These are phyloP conservation scores for Aspergillus terreus DNA, from an alignment of 2,329 filamentous ascomycete genomes.

Conservation along the genomic window DNA sequence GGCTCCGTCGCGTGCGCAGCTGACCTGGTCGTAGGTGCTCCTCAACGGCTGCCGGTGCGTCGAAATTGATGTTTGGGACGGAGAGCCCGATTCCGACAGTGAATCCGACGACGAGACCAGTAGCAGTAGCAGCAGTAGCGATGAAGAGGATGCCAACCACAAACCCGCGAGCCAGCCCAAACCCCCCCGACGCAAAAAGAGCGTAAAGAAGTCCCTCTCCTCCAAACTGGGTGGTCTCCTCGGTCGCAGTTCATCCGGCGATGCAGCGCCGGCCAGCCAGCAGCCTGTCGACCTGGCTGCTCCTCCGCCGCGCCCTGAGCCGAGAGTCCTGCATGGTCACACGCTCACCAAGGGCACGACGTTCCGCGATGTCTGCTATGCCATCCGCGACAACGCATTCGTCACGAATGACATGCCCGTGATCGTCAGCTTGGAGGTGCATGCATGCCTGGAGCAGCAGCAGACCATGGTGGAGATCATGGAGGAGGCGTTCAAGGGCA, in stretches of 20 bases:
- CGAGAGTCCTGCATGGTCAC: constrained; percentile 80
- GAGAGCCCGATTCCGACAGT: constrained; percentile 47
- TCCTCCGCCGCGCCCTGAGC: constrained; percentile 54
- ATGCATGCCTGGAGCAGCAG: constrained; percentile 78
- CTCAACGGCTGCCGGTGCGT: constrained; percentile 79
- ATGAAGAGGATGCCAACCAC: constrained; percentile 14
- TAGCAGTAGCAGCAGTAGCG: constrained; percentile 27
- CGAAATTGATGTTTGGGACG: constrained; percentile 94
- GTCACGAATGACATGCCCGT: constrained; percentile 71
- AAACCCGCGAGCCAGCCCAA: constrained; percentile 19
- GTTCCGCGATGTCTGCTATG: constrained; percentile 81
- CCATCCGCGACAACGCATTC: constrained; percentile 77
- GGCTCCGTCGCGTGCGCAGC: background rate
- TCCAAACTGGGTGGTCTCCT: constrained; percentile 21
- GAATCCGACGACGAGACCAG: constrained; percentile 29
- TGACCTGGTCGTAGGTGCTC: constrained; percentile 54
- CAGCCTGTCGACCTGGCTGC: constrained; percentile 3
- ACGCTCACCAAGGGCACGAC: constrained; percentile 82
- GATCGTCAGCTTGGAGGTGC: constrained; percentile 89
- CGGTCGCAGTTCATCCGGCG: constrained; percentile 15
- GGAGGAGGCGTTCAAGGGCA: constrained; percentile 76
- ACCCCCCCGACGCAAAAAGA: constrained; percentile 7
- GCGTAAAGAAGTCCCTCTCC: constrained; percentile 15
- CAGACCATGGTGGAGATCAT: constrained; percentile 92
- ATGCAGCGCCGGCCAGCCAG: background rate